Conservation (phyloP, 176 grass and related monocot genomes). For the Poa pratensis region DNA sequence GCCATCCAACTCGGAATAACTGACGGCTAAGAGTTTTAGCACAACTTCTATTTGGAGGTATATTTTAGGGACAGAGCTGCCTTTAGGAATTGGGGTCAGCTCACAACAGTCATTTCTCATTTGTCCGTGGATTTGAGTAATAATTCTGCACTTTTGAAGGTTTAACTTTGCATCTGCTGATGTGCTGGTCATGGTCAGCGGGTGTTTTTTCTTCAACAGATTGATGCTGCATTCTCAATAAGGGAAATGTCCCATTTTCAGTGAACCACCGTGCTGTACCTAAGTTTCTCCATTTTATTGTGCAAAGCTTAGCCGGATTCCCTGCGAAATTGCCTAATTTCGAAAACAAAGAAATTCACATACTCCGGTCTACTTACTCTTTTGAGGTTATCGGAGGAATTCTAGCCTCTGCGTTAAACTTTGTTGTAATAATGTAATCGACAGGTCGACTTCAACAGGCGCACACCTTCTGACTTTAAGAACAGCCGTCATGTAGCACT, state of each 20-base stretch:
- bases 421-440: background rate
- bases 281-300: background rate
- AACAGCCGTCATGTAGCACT: background rate
- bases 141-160: background rate
- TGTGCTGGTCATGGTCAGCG: background rate
- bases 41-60: background rate
- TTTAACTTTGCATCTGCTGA: background rate
- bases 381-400: background rate
- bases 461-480: background rate
- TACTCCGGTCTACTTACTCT: background rate
- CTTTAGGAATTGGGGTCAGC: too few relatives aligned
- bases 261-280: background rate
- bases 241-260: background rate
- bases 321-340: background rate
- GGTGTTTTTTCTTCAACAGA: background rate
- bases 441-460: background rate
- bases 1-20: conserved; percentile 17
- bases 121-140: background rate
- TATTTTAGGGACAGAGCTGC: too few relatives aligned
- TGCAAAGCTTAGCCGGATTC: background rate
- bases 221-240: background rate
- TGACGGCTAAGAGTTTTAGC: background rate
- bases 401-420: background rate
- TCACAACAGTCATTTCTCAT: background rate
- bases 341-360: background rate